Conservation (phyloP, 2,329 filamentous ascomycete genomes). For the Endothia cerciana region DNA sequence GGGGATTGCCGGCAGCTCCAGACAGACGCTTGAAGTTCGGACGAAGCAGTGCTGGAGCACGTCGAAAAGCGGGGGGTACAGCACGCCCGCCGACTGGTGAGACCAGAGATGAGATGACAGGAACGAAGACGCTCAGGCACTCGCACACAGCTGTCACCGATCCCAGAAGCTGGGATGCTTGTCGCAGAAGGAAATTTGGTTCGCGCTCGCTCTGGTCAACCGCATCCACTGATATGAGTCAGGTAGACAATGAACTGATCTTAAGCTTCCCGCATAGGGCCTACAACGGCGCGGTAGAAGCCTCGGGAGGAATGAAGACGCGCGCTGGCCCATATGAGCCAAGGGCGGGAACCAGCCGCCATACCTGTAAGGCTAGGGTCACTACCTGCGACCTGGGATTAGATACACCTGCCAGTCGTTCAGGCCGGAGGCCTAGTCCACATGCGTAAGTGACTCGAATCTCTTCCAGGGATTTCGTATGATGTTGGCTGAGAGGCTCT, state of each 20-base stretch:
- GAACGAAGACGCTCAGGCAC: constrained; percentile 9
- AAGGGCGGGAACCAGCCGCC: background rate
- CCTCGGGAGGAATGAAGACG: background rate
- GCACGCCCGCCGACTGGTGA: constrained; percentile 10
- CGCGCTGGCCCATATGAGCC: background rate
- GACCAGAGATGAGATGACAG: constrained; percentile 18
- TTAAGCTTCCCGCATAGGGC: background rate
- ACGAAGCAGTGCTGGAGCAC: background rate
- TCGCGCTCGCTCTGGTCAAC: background rate
- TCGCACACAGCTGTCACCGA: background rate
- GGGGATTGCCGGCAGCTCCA: constrained; percentile 20
- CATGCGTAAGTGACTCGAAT: background rate
- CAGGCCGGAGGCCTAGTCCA: too few relatives aligned
- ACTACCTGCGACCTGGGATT: background rate
- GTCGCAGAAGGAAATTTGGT: background rate
- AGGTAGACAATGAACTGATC: background rate
- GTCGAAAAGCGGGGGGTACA: constrained; percentile 4
- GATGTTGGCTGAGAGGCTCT: background rate
- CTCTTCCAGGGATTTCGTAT: background rate
- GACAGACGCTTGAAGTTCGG: constrained; percentile 7
- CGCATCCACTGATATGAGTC: background rate
- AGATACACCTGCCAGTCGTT: background rate
- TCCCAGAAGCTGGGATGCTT: background rate
- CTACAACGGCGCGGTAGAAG: background rate
- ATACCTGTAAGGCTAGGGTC: background rate